Evolutionary conservation across 352 stramenopile genomes (phyloP).

Genomic region (Globisporangium paroecandrum): DNA sequence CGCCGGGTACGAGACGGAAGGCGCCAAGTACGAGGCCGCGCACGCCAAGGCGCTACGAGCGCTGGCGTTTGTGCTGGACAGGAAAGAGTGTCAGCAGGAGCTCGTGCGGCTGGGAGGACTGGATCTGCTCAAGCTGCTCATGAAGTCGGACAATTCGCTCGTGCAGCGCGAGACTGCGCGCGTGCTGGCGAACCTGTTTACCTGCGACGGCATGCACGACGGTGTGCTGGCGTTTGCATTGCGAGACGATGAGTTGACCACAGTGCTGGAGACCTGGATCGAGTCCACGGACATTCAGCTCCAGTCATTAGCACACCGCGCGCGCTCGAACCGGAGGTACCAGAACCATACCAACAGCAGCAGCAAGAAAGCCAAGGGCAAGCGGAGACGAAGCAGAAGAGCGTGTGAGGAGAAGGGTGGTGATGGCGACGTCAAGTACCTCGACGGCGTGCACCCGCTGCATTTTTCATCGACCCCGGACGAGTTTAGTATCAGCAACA

Average conservation of each 20-base stretch:
- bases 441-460: conserved; percentile 68
- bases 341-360: conserved; percentile 26
- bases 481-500: not conserved
- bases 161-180: conserved; percentile 60
- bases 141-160: conserved; percentile 35
- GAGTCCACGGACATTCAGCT: conserved; percentile 42
- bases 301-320: conserved; percentile 51
- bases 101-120: conserved; percentile 51
- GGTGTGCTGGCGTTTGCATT: conserved; percentile 33
- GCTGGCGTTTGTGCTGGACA: conserved; percentile 54
- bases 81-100: conserved; percentile 53
- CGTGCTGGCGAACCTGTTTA: conserved; percentile 66
- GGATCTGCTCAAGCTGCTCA: conserved; percentile 47
- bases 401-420: not conserved
- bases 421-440: conserved; percentile 39
- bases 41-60: conserved; percentile 60
- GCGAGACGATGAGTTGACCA: conserved; percentile 35
- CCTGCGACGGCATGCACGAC: conserved; percentile 43
- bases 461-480: conserved; percentile 39
- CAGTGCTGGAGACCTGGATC: conserved; percentile 42
- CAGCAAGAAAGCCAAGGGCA: not conserved
- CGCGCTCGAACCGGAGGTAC: conserved; percentile 52
- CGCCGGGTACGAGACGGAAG: conserved; percentile 25
- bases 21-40: conserved; percentile 33
- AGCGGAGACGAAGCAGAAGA: not conserved